Conservation (phyloP, 352 stramenopile species). For the Pythium oligandrum region DNA sequence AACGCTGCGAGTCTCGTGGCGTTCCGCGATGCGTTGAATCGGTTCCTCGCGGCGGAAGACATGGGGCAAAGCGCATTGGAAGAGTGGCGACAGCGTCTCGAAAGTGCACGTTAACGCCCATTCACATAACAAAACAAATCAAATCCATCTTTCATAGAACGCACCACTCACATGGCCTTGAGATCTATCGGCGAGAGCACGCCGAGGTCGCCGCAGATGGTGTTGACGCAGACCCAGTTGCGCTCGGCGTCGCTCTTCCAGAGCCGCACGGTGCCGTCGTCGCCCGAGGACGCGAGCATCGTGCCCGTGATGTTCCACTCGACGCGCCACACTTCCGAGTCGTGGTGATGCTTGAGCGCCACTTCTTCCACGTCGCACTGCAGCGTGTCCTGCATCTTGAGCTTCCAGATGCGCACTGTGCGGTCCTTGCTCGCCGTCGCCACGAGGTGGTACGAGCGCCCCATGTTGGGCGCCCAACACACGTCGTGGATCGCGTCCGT, state of each 20-base stretch:
- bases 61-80: conserved; percentile 35
- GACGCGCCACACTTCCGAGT: conserved; percentile 93
- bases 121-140: background rate
- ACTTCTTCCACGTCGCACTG: conserved; percentile 70
- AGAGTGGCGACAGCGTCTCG: conserved; percentile 40
- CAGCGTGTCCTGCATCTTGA: conserved; percentile 70
- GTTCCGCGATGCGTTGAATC: conserved; percentile 74
- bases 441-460: conserved; percentile 90
- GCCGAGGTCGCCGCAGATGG: conserved; percentile 71
- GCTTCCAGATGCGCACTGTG: conserved; percentile 84
- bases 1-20: conserved; percentile 52
- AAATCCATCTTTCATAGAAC: no score
- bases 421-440: conserved; percentile 91
- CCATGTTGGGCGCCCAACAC: conserved; percentile 95
- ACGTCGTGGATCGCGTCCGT: conserved; percentile 92
- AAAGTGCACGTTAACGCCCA: conserved; percentile 4
- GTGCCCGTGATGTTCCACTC: conserved; percentile 97
- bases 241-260: conserved; percentile 93
- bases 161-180: conserved; percentile 3
- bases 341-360: conserved; percentile 76
- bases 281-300: conserved; percentile 91
- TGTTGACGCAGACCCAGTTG: conserved; percentile 90
- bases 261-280: conserved; percentile 93
- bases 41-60: conserved; percentile 51
- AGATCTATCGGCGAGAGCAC: conserved; percentile 25